A percentile compares a stretch with the other conserved stretches of the same genome.
These are phyloP conservation scores for Akanthomyces lecanii DNA, from an alignment of 2,329 filamentous ascomycete species.

Conservation along the genomic window DNA sequence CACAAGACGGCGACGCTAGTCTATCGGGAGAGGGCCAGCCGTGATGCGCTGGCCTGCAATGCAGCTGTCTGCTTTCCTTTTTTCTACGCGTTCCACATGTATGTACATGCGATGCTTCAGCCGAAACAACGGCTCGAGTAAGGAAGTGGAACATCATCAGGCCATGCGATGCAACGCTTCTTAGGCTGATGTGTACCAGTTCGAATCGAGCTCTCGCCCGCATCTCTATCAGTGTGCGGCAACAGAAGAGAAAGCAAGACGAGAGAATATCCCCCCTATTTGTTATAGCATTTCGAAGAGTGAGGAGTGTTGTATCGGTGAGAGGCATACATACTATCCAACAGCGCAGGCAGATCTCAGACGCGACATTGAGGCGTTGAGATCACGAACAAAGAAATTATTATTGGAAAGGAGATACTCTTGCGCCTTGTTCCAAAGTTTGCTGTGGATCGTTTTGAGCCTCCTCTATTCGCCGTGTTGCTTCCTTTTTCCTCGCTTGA, in stretches of 20 bases:
- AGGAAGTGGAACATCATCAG: neutral
- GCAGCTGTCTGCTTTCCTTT: neutral
- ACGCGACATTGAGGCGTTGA: too few species aligned
- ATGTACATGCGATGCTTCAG: neutral
- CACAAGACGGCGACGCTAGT: neutral
- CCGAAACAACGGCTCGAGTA: slow-evolving; percentile 3
- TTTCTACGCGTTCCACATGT: neutral
- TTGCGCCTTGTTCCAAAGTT: neutral
- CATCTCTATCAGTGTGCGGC: too few species aligned
- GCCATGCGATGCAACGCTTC: neutral
- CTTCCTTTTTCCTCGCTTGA: neutral
- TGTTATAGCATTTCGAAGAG: neutral
- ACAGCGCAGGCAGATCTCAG: too few species aligned
- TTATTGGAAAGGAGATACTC: too few species aligned
- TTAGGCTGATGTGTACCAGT: neutral
- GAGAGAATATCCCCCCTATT: neutral
- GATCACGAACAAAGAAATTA: too few species aligned
- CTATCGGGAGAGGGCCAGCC: neutral
- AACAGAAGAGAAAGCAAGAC: neutral
- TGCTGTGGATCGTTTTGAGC: neutral
- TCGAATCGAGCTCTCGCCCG: neutral
- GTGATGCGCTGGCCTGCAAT: neutral
- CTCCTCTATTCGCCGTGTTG: neutral
- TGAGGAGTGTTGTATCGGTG: too few species aligned
- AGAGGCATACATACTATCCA: too few species aligned